A percentile compares a stretch with the other conserved stretches of the same genome.
Conservation (phyloP, 352 stramenopile species). For the Globisporangium cylindrosporum region DNA sequence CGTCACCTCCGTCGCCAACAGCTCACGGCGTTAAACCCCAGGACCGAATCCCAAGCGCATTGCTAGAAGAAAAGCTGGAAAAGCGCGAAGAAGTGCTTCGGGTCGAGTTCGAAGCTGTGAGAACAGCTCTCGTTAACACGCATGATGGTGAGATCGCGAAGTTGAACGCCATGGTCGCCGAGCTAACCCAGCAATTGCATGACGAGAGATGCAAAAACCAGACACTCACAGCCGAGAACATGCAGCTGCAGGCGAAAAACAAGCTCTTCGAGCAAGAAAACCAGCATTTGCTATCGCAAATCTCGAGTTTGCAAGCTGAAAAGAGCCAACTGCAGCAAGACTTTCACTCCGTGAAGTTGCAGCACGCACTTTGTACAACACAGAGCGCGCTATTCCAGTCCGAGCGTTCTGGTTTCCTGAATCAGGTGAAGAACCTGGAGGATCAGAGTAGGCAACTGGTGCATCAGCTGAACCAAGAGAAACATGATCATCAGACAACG, state of each 20-base stretch:
- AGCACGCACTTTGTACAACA: slow-evolving; percentile 27
- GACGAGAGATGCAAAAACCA: slow-evolving; percentile 6
- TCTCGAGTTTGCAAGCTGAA: slow-evolving; percentile 17
- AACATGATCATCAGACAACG: slow-evolving; percentile 26
- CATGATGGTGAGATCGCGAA: slow-evolving; percentile 11
- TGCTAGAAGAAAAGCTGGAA: slow-evolving; percentile 5
- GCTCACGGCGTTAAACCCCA: neutral
- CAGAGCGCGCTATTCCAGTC: slow-evolving; percentile 25
- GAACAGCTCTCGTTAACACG: neutral
- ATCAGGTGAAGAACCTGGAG: slow-evolving; percentile 25
- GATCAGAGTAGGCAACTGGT: slow-evolving; percentile 30
- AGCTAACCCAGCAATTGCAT: slow-evolving; percentile 10
- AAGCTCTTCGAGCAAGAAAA: slow-evolving; percentile 17
- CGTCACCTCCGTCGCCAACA: neutral
- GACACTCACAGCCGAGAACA: neutral
- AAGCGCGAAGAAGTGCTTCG: slow-evolving; percentile 14
- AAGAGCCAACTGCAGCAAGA: slow-evolving; percentile 14
- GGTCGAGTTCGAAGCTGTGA: slow-evolving; percentile 5
- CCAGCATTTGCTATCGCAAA: slow-evolving; percentile 20
- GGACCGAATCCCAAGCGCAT: neutral
- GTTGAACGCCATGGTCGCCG: slow-evolving; percentile 8
- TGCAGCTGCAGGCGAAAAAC: neutral
- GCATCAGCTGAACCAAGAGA: slow-evolving; percentile 25
- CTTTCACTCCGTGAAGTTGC: slow-evolving; percentile 17
- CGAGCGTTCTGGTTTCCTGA: slow-evolving; percentile 27